Conservation (phyloP, 1,139 yeast genomes). For the Debaryomyces robertsiae region DNA sequence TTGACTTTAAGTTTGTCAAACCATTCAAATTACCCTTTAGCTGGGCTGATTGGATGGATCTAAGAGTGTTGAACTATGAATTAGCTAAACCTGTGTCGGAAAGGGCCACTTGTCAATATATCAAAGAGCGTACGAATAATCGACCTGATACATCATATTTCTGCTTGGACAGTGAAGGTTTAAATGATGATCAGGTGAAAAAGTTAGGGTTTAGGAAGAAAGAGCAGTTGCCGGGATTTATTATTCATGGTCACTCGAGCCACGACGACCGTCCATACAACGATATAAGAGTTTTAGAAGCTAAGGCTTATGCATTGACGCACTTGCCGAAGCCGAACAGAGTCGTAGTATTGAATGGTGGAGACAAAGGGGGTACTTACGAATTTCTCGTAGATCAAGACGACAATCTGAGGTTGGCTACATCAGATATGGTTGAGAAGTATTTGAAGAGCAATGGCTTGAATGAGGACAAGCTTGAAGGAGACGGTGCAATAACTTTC, state of each 20-base stretch:
- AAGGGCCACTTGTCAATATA: slow-evolving; percentile 25
- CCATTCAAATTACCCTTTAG: slow-evolving; percentile 29
- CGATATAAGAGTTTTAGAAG: slow-evolving; percentile 31
- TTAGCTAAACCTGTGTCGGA: slow-evolving; percentile 21
- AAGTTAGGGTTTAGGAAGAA: slow-evolving; percentile 25
- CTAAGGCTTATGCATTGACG: slow-evolving; percentile 31
- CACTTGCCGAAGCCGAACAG: slow-evolving; percentile 33
- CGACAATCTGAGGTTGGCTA: slow-evolving; percentile 23
- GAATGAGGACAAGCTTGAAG: slow-evolving; percentile 14
- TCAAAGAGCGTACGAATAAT: slow-evolving; percentile 22
- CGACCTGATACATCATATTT: slow-evolving; percentile 25
- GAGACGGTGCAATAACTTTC: slow-evolving; percentile 18
- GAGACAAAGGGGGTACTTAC: slow-evolving; percentile 28
- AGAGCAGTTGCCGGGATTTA: slow-evolving; percentile 32
- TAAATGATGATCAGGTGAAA: slow-evolving; percentile 24
- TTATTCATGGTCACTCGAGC: slow-evolving; percentile 28
- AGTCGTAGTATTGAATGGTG: slow-evolving; percentile 31
- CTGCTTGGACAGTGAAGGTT: slow-evolving; percentile 23
- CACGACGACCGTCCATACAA: slow-evolving; percentile 32
- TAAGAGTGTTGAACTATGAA: slow-evolving; percentile 24
- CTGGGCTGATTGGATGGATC: slow-evolving; percentile 36
- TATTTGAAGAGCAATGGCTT: slow-evolving; percentile 19
- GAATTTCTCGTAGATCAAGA: slow-evolving; percentile 33
- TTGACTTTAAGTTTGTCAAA: slow-evolving; percentile 21
- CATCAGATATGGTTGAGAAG: slow-evolving; percentile 25